Percentiles rank a stretch among this genome's conserved stretches.
phyloP scores from a whole-genome alignment of 148 eudicot species.

The Gaultheria prostrata region DNA sequence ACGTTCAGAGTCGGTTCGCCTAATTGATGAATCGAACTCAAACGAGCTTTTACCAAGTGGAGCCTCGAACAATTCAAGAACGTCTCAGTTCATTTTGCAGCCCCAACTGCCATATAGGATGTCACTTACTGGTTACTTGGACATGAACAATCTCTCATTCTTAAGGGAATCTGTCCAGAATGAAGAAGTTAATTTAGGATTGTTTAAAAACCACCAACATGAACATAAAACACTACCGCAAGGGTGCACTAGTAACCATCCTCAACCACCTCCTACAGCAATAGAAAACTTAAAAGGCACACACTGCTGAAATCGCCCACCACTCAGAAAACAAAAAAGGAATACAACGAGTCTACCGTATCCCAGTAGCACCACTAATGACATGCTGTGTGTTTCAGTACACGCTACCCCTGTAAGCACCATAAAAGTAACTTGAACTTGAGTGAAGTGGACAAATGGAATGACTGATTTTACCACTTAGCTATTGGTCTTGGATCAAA shows the following conservation, averaged over 20 bases:
- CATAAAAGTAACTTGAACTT: background rate
- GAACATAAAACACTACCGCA: background rate
- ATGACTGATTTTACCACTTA: background rate
- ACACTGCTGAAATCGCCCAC: background rate
- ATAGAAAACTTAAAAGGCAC: slow-evolving; percentile 4
- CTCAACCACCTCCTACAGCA: slow-evolving; percentile 5
- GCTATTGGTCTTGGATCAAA: background rate
- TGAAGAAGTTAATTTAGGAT: background rate
- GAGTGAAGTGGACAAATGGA: background rate
- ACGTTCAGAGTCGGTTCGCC: no score
- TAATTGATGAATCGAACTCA: no score
- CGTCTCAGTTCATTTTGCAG: no score
- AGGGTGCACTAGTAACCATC: background rate
- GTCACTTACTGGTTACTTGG: slow-evolving; percentile 3
- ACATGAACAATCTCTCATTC: background rate
- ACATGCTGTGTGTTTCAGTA: background rate
- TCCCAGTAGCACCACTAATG: background rate
- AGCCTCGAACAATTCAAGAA: no score
- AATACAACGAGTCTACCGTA: background rate
- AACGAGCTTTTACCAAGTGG: no score
- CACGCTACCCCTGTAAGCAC: background rate
- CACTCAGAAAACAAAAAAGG: background rate
- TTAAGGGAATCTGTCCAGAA: background rate
- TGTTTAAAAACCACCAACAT: background rate
- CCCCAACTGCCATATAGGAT: background rate